phyloP scores from a whole-genome alignment of 371 early-diverging fungal species.

The Circinella minor region DNA sequence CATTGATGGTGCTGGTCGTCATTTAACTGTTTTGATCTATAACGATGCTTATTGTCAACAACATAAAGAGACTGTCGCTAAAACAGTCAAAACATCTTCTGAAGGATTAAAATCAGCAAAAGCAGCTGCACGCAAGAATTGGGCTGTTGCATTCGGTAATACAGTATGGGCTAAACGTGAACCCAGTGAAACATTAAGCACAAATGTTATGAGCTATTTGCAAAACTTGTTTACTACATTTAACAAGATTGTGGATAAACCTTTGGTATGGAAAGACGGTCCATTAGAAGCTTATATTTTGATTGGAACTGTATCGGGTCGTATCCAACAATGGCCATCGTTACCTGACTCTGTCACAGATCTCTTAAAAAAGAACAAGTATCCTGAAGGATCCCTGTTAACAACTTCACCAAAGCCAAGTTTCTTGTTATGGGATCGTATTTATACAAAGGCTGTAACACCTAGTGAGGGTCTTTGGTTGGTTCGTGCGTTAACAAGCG shows the following conservation, averaged over 20 bases:
- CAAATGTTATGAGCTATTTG: constrained; percentile 48
- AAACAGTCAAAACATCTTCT: constrained; percentile 52
- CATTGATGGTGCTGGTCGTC: constrained; percentile 67
- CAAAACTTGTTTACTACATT: constrained; percentile 57
- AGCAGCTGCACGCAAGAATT: constrained; percentile 60
- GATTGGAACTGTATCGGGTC: constrained; percentile 54
- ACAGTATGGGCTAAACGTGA: constrained; percentile 55
- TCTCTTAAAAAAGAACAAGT: constrained; percentile 46
- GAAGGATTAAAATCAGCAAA: constrained; percentile 66
- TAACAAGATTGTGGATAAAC: constrained; percentile 68
- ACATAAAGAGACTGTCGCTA: constrained; percentile 39
- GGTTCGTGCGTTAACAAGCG: constrained; percentile 61
- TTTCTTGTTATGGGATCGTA: constrained; percentile 81
- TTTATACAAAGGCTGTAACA: constrained; percentile 74
- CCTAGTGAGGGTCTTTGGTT: constrained; percentile 79
- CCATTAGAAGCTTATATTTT: constrained; percentile 78
- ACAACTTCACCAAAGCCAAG: constrained; percentile 63
- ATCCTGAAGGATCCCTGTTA: constrained; percentile 35
- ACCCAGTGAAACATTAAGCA: constrained; percentile 40
- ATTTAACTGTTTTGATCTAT: constrained; percentile 60
- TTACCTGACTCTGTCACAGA: constrained; percentile 36
- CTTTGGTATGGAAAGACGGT: constrained; percentile 69
- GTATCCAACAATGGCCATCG: constrained; percentile 47
- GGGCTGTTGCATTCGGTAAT: constrained; percentile 56
- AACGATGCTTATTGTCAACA: constrained; percentile 49